These are phyloP conservation scores for Triticum timopheevii DNA, from an alignment of 176 grass and related monocot genomes.

Conservation along the genomic window DNA sequence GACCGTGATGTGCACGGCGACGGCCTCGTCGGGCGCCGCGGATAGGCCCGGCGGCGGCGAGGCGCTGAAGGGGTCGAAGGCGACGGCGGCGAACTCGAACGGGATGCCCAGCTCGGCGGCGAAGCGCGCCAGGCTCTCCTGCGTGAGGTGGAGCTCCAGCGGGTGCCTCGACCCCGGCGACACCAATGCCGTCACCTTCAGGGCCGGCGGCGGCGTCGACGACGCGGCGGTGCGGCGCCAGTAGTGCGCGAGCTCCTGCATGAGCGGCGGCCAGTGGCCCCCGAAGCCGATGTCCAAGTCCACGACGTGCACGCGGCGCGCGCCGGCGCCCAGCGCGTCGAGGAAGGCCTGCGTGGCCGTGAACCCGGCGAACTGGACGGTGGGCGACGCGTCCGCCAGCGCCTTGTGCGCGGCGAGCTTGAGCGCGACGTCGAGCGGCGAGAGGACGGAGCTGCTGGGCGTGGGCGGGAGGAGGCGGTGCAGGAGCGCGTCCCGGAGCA, in stretches of 20 bases:
- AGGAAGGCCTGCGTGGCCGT: slow-evolving; percentile 54
- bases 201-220: not conserved
- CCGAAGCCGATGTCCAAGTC: slow-evolving; percentile 59
- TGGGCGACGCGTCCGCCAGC: slow-evolving; percentile 51
- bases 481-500: slow-evolving; percentile 47
- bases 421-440: slow-evolving; percentile 51
- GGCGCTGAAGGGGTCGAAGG: slow-evolving; percentile 26
- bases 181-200: slow-evolving; percentile 53
- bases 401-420: slow-evolving; percentile 67
- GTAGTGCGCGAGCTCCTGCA: slow-evolving; percentile 65
- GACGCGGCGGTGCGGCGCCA: slow-evolving; percentile 14
- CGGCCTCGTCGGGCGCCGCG: slow-evolving; percentile 24
- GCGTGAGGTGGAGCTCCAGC: slow-evolving; percentile 51
- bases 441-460: not conserved
- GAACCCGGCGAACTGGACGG: slow-evolving; percentile 60
- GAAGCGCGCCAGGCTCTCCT: slow-evolving; percentile 48
- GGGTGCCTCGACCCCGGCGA: slow-evolving; percentile 43
- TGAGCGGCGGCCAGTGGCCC: slow-evolving; percentile 52
- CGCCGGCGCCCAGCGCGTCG: slow-evolving; percentile 39
- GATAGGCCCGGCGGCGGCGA: slow-evolving; percentile 4
- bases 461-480: slow-evolving; percentile 18
- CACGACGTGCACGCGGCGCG: slow-evolving; percentile 43
- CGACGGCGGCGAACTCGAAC: slow-evolving; percentile 50
- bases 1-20: slow-evolving; percentile 45
- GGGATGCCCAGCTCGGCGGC: slow-evolving; percentile 38